Conservation (phyloP, 192 early-diverging fungal genomes). For the Fimicolochytrium jonesii region DNA sequence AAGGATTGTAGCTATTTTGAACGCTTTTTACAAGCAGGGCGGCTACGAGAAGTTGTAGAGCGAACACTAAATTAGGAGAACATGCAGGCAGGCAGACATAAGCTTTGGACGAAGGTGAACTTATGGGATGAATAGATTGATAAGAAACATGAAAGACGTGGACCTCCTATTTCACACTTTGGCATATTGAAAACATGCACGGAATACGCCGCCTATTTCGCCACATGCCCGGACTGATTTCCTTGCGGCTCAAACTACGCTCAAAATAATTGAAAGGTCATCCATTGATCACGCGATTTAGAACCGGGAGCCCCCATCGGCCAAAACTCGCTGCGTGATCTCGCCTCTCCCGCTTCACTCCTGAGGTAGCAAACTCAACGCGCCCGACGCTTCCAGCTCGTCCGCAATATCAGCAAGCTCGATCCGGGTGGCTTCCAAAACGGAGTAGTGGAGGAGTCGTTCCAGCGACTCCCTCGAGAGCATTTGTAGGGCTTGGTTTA, state of each 20-base stretch:
- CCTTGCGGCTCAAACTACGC: too few species aligned
- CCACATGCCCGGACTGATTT: too few species aligned
- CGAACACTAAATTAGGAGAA: not conserved
- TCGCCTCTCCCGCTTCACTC: not conserved
- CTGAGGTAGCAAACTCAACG: too few species aligned
- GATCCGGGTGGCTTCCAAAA: not conserved
- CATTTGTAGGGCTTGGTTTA: not conserved
- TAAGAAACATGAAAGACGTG: not conserved
- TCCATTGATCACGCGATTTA: not conserved
- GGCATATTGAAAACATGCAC: not conserved
- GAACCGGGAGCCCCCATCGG: not conserved
- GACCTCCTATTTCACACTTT: not conserved
- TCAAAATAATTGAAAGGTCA: too few species aligned
- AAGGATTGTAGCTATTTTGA: conserved; percentile 58
- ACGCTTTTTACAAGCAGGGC: conserved; percentile 17
- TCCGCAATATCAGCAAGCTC: not conserved
- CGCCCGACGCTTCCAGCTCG: conserved; percentile 5
- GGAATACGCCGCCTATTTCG: not conserved
- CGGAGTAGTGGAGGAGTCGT: not conserved
- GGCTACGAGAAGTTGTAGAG: conserved; percentile 17
- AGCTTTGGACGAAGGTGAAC: not conserved
- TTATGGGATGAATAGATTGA: not conserved
- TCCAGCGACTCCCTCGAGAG: not conserved
- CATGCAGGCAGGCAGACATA: too few species aligned
- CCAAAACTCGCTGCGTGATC: not conserved